Evolutionary conservation across 208 protist species (phyloP).

Genomic region (Acanthamoeba culbertsoni): DNA sequence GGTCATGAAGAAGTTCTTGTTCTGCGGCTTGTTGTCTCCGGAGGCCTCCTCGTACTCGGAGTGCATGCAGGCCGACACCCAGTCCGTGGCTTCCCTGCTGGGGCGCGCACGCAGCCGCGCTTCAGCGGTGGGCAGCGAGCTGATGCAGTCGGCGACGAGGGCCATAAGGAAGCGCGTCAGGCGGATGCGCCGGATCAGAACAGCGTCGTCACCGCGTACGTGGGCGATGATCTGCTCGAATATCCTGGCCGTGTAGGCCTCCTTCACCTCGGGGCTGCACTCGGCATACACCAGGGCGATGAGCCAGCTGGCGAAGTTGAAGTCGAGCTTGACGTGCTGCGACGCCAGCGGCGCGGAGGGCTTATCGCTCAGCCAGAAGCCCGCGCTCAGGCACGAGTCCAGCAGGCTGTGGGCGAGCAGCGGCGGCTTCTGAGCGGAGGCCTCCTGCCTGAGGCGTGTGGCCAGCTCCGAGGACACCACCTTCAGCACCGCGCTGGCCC

Average conservation of each 20-base stretch:
- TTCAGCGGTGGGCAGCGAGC: background rate
- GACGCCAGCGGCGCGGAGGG: no score
- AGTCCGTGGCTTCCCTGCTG: background rate
- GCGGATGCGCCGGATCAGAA: background rate
- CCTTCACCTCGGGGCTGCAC: background rate
- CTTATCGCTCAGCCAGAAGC: background rate
- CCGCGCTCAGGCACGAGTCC: background rate
- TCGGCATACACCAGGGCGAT: conserved; percentile 7
- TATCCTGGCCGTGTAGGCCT: conserved; percentile 2
- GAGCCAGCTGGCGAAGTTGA: conserved; percentile 43
- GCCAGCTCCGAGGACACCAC: background rate
- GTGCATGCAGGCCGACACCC: background rate
- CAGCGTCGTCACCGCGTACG: background rate
- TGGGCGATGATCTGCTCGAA: background rate
- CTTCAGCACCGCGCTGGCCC: background rate
- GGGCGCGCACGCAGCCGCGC: background rate
- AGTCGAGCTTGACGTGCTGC: background rate
- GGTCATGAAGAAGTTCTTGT: background rate
- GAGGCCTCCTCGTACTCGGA: background rate
- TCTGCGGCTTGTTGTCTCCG: background rate
- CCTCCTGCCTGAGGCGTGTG: background rate
- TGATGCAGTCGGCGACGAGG: background rate
- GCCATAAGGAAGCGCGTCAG: background rate
- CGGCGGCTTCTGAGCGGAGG: background rate
- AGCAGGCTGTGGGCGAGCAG: background rate